A percentile compares a stretch with the other conserved stretches of the same genome.
Evolutionary conservation across 768 basidiomycete species (phyloP).

Genomic region (Tubosaeta sp.): DNA sequence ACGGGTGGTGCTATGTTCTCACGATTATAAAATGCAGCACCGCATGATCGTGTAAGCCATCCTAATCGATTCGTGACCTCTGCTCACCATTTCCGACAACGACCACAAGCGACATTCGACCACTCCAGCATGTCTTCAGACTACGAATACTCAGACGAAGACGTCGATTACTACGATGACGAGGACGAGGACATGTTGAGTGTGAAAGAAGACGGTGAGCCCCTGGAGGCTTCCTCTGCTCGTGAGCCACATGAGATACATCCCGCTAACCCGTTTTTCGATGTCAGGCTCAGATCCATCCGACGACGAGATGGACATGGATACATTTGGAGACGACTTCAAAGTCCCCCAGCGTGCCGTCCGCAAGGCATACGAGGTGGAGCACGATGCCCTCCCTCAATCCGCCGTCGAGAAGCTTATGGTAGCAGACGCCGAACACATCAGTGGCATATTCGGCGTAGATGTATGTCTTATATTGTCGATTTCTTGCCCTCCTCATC

Average conservation of each 20-base stretch:
- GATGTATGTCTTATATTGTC: slow-evolving; percentile 53
- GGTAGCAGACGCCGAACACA: slow-evolving; percentile 76
- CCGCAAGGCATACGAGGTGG: slow-evolving; percentile 77
- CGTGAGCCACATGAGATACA: slow-evolving; percentile 16
- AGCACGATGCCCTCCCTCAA: slow-evolving; percentile 74
- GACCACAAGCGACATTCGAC: slow-evolving; percentile 9
- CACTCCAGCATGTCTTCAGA: slow-evolving; percentile 52
- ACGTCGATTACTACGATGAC: slow-evolving; percentile 62
- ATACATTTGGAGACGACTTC: slow-evolving; percentile 61
- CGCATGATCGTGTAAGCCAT: slow-evolving; percentile 23
- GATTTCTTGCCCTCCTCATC: not conserved
- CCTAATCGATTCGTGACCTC: slow-evolving; percentile 28
- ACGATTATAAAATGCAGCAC: slow-evolving; percentile 13
- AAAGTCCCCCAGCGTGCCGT: slow-evolving; percentile 51
- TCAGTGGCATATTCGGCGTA: slow-evolving; percentile 82
- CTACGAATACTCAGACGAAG: slow-evolving; percentile 68
- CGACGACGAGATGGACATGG: slow-evolving; percentile 70
- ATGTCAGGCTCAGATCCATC: slow-evolving; percentile 37
- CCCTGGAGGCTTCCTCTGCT: slow-evolving; percentile 13
- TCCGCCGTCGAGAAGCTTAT: slow-evolving; percentile 74
- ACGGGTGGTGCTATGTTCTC: slow-evolving; percentile 7
- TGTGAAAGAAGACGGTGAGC: slow-evolving; percentile 54
- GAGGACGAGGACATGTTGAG: slow-evolving; percentile 66
- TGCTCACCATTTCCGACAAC: slow-evolving; percentile 16
- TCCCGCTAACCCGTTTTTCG: slow-evolving; percentile 19